Evolutionary conservation across 2,329 filamentous ascomycete genomes (phyloP).

Genomic region (Neonectria hederae): DNA sequence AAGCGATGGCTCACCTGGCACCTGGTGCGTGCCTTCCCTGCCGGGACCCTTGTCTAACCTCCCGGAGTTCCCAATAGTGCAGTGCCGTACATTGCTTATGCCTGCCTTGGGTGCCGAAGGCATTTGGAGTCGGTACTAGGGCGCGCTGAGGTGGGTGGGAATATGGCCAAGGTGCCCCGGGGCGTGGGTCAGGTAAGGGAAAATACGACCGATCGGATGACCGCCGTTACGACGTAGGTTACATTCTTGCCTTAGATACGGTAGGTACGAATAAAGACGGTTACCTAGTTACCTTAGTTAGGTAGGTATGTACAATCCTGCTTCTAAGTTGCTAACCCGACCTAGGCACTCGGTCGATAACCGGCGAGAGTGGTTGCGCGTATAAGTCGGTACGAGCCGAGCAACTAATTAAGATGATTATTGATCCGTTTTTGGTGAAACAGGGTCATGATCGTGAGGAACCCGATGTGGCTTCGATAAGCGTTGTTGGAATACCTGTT

Average conservation of each 20-base stretch:
- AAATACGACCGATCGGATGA: neutral
- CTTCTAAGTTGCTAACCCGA: neutral
- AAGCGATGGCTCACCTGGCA: neutral
- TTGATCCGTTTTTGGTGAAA: neutral
- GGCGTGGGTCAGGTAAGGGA: constrained; percentile 6
- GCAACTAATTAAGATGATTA: neutral
- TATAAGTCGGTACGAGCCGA: neutral
- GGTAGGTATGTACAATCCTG: too few species aligned
- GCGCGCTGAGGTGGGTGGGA: neutral
- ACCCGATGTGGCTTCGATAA: neutral
- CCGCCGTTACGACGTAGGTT: neutral
- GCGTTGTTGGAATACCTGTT: neutral
- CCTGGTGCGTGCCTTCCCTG: neutral
- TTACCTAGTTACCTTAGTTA: too few species aligned
- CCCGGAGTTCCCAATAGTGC: neutral
- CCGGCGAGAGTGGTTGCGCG: neutral
- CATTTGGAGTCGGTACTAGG: neutral
- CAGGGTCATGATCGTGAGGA: neutral
- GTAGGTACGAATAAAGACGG: neutral
- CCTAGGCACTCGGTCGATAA: neutral
- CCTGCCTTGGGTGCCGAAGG: neutral
- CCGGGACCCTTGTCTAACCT: neutral
- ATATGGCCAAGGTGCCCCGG: neutral
- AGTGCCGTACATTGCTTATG: neutral
- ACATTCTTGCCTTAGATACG: neutral